Evolutionary conservation across 2,329 filamentous ascomycete genomes (phyloP), one percentile per base, ranked within the genome.

Genomic region (Fusarium brevicatenulatum): DNA sequence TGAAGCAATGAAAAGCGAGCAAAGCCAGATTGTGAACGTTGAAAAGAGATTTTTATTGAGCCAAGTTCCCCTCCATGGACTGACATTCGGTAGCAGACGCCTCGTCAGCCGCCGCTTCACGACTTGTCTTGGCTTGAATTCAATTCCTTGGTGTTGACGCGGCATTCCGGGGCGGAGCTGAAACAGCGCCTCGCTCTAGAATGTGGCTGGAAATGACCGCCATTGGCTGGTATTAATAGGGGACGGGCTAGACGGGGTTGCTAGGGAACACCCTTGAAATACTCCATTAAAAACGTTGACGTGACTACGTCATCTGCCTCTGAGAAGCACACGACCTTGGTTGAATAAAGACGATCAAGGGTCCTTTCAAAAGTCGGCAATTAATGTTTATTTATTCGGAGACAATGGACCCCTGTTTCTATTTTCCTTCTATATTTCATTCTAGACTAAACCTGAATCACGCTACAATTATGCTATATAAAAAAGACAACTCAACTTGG

Each of bases 101-200:
- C 68, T 76, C 74, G 74, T 76, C 68, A 77, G 66, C 66, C 53
- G 58, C 66, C 66, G 70, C 68, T 66, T 71, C 56, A 50, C 18
- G 23, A 32, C 60, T 55, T 63, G 53, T 69, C 70, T 71, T 74
- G 71, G 72, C 68, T 68, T 54, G 43, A 69, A 66, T 67, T 62
- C 66, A 70, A 70, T 70, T 70, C 66, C 66, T 58, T 55, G 65
- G 70, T 73, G 75, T 78, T 78, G 74, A 78, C 76, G 76, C 76
- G 76, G 76, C 76, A 77, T 63, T 76, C 52, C 52, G 76, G 69
- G 76, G 76, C 76, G 76, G 66, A 76, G 76, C 75, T 76, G 76
- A 77, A 71, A 78, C 76, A 70, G 67, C 69, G 74, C 76, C 73
- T 74, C 68, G 53, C 66, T 71, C 43, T 68, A 23, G 46, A 66